Conservation (phyloP, 148 eudicot genomes). For the Fagopyrum tataricum region DNA sequence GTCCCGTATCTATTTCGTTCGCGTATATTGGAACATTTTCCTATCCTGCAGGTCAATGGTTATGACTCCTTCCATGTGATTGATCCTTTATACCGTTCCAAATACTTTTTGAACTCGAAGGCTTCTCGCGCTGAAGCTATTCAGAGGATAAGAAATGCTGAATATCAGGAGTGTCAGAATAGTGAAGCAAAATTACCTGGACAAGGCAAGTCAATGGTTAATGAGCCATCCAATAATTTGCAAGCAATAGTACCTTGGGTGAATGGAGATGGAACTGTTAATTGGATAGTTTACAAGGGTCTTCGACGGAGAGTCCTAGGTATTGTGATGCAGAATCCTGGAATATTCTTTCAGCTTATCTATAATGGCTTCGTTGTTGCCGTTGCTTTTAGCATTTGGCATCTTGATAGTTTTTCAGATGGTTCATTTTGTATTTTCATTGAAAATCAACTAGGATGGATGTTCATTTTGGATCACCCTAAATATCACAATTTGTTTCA, state of each 20-base stretch:
- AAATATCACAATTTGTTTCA: not conserved
- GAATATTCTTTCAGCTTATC: slow-evolving; percentile 24
- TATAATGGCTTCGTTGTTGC: not conserved
- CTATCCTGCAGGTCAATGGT: slow-evolving; percentile 59
- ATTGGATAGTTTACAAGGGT: slow-evolving; percentile 62
- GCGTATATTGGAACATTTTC: too few species aligned
- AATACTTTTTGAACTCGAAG: slow-evolving; percentile 72
- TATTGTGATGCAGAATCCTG: slow-evolving; percentile 83
- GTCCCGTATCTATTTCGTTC: too few species aligned
- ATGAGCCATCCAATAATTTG: slow-evolving; percentile 21
- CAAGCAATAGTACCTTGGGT: slow-evolving; percentile 89
- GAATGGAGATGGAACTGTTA: slow-evolving; percentile 85
- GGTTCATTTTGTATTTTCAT: not conserved
- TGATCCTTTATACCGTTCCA: slow-evolving; percentile 68
- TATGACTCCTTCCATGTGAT: slow-evolving; percentile 64
- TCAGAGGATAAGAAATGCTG: slow-evolving; percentile 20
- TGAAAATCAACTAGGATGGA: not conserved
- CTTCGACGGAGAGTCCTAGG: slow-evolving; percentile 83
- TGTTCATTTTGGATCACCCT: not conserved
- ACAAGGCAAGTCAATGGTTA: slow-evolving; percentile 19
- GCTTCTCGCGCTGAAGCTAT: slow-evolving; percentile 30
- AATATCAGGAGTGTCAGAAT: slow-evolving; percentile 23
- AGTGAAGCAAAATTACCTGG: slow-evolving; percentile 16
- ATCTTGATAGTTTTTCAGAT: not conserved
- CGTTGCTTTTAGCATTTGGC: not conserved